A percentile compares a stretch with the other conserved stretches of the same genome.
Evolutionary conservation across 805 yeast genomes (phyloP).

Genomic region (Candida maesae): DNA sequence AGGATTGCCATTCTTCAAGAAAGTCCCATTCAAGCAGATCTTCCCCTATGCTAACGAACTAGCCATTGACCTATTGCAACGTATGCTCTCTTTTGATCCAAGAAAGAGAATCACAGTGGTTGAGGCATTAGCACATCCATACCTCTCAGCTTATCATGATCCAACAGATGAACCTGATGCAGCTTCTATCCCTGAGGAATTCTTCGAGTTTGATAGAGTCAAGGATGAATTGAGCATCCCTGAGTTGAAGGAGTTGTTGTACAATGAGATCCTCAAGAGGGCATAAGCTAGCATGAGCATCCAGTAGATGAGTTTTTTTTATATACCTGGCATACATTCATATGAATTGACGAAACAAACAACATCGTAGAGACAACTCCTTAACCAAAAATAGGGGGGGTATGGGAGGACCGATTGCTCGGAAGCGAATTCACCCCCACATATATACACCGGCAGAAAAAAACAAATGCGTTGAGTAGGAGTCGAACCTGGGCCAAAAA

Average conservation of each 20-base stretch:
- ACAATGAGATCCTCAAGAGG: constrained; percentile 57
- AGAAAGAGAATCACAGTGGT: constrained; percentile 75
- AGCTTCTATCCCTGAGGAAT: constrained; percentile 76
- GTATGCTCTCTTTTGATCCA: constrained; percentile 80
- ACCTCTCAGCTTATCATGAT: constrained; percentile 84
- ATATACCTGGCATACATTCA: too few species aligned
- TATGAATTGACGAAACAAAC: too few species aligned
- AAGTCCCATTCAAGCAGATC: constrained; percentile 45
- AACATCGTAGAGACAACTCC: too few species aligned
- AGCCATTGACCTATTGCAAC: constrained; percentile 61
- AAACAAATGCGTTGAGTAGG: too few species aligned
- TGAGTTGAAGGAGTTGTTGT: constrained; percentile 74
- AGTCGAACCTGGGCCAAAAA: neutral
- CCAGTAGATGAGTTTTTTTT: too few species aligned
- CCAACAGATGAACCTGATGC: constrained; percentile 91
- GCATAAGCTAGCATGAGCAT: too few species aligned
- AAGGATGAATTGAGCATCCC: constrained; percentile 75
- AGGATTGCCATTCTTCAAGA: constrained; percentile 68
- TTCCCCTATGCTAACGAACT: constrained; percentile 54
- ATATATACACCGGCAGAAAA: too few species aligned
- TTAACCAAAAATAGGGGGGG: too few species aligned
- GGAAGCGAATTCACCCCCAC: too few species aligned
- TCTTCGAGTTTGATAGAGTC: constrained; percentile 82
- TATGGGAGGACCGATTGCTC: too few species aligned
- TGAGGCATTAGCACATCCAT: constrained; percentile 84